These are phyloP conservation scores for Rhodotorula kratochvilovae DNA, from an alignment of 768 basidiomycete species.

Conservation along the genomic window DNA sequence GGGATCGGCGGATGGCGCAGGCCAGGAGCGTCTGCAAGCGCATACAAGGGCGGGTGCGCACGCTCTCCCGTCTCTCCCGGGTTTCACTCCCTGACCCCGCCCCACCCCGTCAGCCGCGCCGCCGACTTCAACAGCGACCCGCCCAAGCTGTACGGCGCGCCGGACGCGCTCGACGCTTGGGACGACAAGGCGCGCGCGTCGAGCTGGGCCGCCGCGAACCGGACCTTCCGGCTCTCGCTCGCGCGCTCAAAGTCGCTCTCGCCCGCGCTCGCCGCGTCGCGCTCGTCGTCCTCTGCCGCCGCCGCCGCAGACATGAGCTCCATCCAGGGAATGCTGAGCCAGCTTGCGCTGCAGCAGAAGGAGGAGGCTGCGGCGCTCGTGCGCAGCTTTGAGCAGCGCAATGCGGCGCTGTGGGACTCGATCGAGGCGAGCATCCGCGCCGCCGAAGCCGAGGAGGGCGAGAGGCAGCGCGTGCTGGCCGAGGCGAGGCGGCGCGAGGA, in stretches of 20 bases:
- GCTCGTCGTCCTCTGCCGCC: background rate
- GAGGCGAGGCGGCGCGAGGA: slow-evolving; percentile 18
- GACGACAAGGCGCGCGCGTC: slow-evolving; percentile 17
- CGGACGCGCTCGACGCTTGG: slow-evolving; percentile 24
- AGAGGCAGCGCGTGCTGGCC: slow-evolving; percentile 13
- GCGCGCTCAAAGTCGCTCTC: slow-evolving; percentile 18
- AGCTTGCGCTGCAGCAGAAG: slow-evolving; percentile 22
- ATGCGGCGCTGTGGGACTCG: slow-evolving; percentile 33
- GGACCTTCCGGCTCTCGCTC: slow-evolving; percentile 33
- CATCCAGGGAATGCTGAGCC: slow-evolving; percentile 26
- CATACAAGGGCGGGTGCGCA: slow-evolving; percentile 16
- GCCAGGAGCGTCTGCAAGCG: background rate
- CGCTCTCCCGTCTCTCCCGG: background rate
- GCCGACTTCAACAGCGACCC: background rate
- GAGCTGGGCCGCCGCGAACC: slow-evolving; percentile 38
- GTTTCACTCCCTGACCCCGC: background rate
- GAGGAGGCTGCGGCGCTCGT: slow-evolving; percentile 14
- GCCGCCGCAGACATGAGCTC: slow-evolving; percentile 2
- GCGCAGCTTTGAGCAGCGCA: slow-evolving; percentile 30
- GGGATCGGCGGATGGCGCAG: slow-evolving; percentile 20
- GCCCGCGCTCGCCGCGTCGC: background rate
- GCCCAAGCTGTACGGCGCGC: background rate
- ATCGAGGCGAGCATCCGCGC: slow-evolving; percentile 31
- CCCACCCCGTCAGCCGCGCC: slow-evolving; percentile 5
- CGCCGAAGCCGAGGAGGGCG: slow-evolving; percentile 26